A percentile compares a stretch with the other conserved stretches of the same genome.
phyloP scores from a whole-genome alignment of 257 asterid species.

The Orobanche coerulescens region DNA sequence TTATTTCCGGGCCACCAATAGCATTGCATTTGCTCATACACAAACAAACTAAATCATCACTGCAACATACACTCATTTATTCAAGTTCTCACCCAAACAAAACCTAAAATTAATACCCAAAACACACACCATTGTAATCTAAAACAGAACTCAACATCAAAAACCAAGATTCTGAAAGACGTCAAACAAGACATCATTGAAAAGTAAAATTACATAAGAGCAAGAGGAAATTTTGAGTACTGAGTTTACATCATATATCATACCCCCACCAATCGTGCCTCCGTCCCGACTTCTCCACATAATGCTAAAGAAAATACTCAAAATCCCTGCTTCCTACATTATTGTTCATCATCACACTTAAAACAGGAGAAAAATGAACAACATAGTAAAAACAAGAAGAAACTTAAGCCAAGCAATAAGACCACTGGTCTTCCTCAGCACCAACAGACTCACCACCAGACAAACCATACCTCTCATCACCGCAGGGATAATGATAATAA shows the following conservation, averaged over 20 bases:
- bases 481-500: slow-evolving; percentile 43
- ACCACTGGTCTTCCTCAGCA: slow-evolving; percentile 85
- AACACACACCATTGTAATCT: too few species aligned
- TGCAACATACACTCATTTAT: too few species aligned
- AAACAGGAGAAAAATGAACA: slow-evolving; percentile 32
- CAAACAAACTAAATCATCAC: too few species aligned
- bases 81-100: too few species aligned
- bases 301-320: slow-evolving; percentile 25
- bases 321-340: slow-evolving; percentile 29
- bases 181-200: slow-evolving; percentile 22
- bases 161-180: slow-evolving; percentile 6
- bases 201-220: slow-evolving; percentile 27
- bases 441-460: slow-evolving; percentile 41
- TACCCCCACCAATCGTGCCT: neutral
- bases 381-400: slow-evolving; percentile 15
- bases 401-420: slow-evolving; percentile 64
- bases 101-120: too few species aligned
- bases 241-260: slow-evolving; percentile 14
- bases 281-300: slow-evolving; percentile 25
- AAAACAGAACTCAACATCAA: too few species aligned
- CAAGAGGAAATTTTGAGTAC: slow-evolving; percentile 20
- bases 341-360: slow-evolving; percentile 33
- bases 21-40: too few species aligned
- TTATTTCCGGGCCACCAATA: too few species aligned
- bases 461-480: slow-evolving; percentile 42